Base-by-base conservation (phyloP, 2,329 filamentous ascomycete species). In the Delphinella strobiligena region DNA sequence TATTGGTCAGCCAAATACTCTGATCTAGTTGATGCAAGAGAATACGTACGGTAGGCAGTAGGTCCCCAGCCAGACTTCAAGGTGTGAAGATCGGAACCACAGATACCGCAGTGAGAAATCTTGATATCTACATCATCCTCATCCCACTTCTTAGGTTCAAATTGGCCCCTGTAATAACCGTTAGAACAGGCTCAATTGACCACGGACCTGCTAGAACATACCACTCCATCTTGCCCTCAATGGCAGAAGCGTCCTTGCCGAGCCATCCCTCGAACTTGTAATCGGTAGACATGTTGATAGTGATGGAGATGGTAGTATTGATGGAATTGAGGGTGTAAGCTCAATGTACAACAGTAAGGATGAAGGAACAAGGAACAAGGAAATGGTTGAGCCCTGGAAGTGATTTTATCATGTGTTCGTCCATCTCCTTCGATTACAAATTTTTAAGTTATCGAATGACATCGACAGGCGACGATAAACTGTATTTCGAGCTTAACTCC, bases 261-360 rank as follows among this genome's bases (percentile, higher is more conserved):
- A 74, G 60, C 72, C 72, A 75, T 50, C 72, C 72, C 52, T 72
- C 62, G 52, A 75, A 75, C 41, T 66, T 67, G 55, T 69, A 68
- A 46, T 67, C 58, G 41, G 58, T 52, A 41, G 43, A 40, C 48
- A 50, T 50, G 9, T 15, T 49, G 45, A 37, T n/a, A 18, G n/a
- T n/a, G n/a, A n/a, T n/a, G n/a, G n/a, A 16, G 14, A 2, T 16
- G 2, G 14, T 15, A 27, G 10, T 18, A 11, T 36, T 11, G 11
- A 4, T 12, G 12, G 18, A 3, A 18, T 17, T 17, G n/a, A 18
- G 34, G n/a, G 11, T 36, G 18, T 36, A n/a, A 15, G 18, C 15
- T 9, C 9, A 12, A 9, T 9, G n/a, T n/a, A n/a, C n/a, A n/a
- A n/a, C n/a, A n/a, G n/a, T n/a, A n/a, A 27, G 22, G 12, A 7